A percentile compares a stretch with the other conserved stretches of the same genome.
Evolutionary conservation across 805 yeast species (phyloP).

Genomic region (Yarrowia bubula): DNA sequence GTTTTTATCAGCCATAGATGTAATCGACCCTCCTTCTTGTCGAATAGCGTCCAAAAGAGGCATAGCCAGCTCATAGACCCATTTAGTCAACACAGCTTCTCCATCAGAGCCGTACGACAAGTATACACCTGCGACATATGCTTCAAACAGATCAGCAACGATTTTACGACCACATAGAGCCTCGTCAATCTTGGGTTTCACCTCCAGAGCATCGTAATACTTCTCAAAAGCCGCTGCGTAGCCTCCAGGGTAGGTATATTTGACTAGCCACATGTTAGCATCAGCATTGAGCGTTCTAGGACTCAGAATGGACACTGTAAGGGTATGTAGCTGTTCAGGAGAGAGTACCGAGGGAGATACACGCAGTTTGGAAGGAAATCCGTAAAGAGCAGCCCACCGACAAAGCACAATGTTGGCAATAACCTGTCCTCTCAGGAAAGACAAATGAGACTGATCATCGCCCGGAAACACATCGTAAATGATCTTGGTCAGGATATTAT

Average conservation of each 20-base stretch:
- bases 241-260: slow-evolving; percentile 4
- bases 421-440: slow-evolving; percentile 64
- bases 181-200: slow-evolving; percentile 8
- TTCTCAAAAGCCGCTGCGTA: slow-evolving; percentile 7
- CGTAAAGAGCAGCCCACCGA: slow-evolving; percentile 68
- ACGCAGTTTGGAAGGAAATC: slow-evolving; percentile 32
- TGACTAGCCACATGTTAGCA: slow-evolving; percentile 13
- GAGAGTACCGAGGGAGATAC: slow-evolving; percentile 41
- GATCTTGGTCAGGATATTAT: slow-evolving; percentile 66
- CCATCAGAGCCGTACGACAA: slow-evolving; percentile 50
- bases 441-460: slow-evolving; percentile 76
- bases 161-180: slow-evolving; percentile 46
- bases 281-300: background rate
- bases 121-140: slow-evolving; percentile 83
- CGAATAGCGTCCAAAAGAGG: slow-evolving; percentile 33
- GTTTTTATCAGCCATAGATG: slow-evolving; percentile 1
- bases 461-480: slow-evolving; percentile 64
- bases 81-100: slow-evolving; percentile 33
- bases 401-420: slow-evolving; percentile 72
- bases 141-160: slow-evolving; percentile 89
- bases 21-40: slow-evolving; percentile 27
- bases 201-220: background rate
- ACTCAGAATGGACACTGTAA: background rate
- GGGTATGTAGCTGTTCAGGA: slow-evolving; percentile 32
- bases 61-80: slow-evolving; percentile 39